These are phyloP conservation scores for Prunus davidiana DNA, from an alignment of 306 rosid species.

Conservation along the genomic window DNA sequence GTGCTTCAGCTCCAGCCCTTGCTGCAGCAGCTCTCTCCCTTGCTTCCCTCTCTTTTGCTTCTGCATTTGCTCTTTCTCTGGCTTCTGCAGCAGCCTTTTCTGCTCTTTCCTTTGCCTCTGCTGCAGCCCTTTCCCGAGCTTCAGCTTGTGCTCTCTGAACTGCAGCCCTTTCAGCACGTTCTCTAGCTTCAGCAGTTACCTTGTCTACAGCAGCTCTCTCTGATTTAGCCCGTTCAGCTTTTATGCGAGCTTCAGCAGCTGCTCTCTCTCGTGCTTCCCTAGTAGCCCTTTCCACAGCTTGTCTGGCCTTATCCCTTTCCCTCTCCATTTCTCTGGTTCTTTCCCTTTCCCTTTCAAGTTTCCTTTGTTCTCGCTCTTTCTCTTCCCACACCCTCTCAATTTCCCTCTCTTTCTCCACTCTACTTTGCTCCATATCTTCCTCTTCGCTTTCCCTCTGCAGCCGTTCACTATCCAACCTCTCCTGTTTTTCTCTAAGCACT, in stretches of 20 bases:
- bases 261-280: slow-evolving; percentile 99
- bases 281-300: slow-evolving; percentile 97
- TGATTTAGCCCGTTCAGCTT: slow-evolving; percentile 79
- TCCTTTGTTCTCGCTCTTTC: slow-evolving; percentile 72
- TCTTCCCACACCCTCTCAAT: slow-evolving; percentile 64
- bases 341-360: slow-evolving; percentile 58
- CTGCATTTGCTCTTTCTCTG: slow-evolving; percentile 66
- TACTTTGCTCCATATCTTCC: slow-evolving; percentile 52
- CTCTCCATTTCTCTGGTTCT: slow-evolving; percentile 40
- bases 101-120: slow-evolving; percentile 80
- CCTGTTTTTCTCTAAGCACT: slow-evolving; percentile 39
- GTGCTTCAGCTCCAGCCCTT: slow-evolving; percentile 63
- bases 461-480: slow-evolving; percentile 60
- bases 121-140: slow-evolving; percentile 98
- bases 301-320: slow-evolving; percentile 76
- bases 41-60: slow-evolving; percentile 42
- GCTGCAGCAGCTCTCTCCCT: slow-evolving; percentile 37
- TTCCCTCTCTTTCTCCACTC: slow-evolving; percentile 54
- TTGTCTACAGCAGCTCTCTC: slow-evolving; percentile 83
- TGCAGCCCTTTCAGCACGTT: slow-evolving; percentile 95
- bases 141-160: slow-evolving; percentile 96
- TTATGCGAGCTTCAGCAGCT: slow-evolving; percentile 68
- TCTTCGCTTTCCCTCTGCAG: slow-evolving; percentile 70
- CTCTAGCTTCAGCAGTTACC: slow-evolving; percentile 88
- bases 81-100: slow-evolving; percentile 86